Evolutionary conservation across 257 asterid genomes (phyloP).

Genomic region (Prunella vulgaris): DNA sequence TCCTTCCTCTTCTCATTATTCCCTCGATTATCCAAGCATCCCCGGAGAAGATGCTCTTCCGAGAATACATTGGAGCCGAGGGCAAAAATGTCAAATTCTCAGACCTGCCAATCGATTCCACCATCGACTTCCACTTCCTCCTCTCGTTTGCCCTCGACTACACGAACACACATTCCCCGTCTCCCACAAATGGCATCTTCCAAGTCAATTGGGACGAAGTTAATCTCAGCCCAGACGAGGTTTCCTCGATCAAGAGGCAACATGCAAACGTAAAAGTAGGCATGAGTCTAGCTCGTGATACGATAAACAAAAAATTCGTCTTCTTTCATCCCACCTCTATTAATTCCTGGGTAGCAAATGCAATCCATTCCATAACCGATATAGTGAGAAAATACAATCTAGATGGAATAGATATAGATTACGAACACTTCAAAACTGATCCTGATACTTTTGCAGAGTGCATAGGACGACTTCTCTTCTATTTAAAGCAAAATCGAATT

Average conservation of each 20-base stretch:
- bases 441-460: conserved; percentile 72
- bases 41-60: conserved; percentile 43
- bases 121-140: conserved; percentile 54
- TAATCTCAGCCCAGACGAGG: conserved; percentile 51
- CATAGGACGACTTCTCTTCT: conserved; percentile 47
- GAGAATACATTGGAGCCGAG: conserved; percentile 71
- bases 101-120: conserved; percentile 45
- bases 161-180: conserved; percentile 33
- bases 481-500: conserved; percentile 48
- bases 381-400: conserved; percentile 45
- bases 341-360: conserved; percentile 57
- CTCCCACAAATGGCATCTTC: conserved; percentile 57
- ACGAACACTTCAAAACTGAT: conserved; percentile 60
- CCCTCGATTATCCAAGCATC: conserved; percentile 16
- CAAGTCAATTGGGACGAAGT: conserved; percentile 49
- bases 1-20: conserved; percentile 28
- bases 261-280: conserved; percentile 58
- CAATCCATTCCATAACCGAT: conserved; percentile 47
- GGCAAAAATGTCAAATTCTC: conserved; percentile 39
- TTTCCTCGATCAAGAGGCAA: conserved; percentile 50
- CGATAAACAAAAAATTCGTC: conserved; percentile 21
- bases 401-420: conserved; percentile 74
- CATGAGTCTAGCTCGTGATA: conserved; percentile 69
- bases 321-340: conserved; percentile 47
- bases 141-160: conserved; percentile 74